These are phyloP conservation scores for Annona cherimola DNA, from an alignment of 164 flowering plant genomes.

Conservation along the genomic window DNA sequence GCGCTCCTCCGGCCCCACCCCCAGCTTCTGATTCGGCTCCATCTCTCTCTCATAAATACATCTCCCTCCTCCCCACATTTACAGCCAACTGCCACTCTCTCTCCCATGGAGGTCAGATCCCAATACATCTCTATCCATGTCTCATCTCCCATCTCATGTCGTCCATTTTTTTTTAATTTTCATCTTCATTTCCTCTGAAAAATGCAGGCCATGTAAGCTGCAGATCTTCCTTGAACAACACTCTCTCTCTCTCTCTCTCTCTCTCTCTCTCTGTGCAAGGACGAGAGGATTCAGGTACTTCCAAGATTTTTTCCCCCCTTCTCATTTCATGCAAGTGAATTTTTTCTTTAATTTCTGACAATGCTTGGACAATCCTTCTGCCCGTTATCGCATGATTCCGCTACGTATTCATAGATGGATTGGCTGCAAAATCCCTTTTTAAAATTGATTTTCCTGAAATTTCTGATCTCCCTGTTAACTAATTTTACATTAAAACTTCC, in stretches of 20 bases:
- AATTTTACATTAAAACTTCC: too few relatives aligned
- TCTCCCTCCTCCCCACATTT: neutral
- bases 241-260: too few relatives aligned
- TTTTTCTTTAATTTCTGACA: neutral
- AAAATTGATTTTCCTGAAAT: neutral
- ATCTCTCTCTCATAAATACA: neutral
- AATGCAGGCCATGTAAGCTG: neutral
- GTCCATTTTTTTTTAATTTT: neutral
- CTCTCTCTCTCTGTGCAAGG: neutral
- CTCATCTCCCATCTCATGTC: neutral
- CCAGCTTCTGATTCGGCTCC: slow-evolving; percentile 1
- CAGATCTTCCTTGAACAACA: neutral
- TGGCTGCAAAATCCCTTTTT: neutral
- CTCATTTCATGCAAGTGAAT: too few relatives aligned
- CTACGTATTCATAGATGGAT: neutral
- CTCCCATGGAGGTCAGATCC: slow-evolving; percentile 6
- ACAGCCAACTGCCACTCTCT: neutral
- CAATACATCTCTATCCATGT: neutral
- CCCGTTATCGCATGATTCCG: neutral
- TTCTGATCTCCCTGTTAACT: neutral
- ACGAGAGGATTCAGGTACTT: neutral
- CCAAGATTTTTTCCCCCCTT: neutral
- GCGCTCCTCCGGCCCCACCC: slow-evolving; percentile 9
- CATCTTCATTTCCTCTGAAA: neutral
- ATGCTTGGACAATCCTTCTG: neutral